Conservation (phyloP, 371 early-diverging fungal species). For the Dinochytrium kinnereticum region DNA sequence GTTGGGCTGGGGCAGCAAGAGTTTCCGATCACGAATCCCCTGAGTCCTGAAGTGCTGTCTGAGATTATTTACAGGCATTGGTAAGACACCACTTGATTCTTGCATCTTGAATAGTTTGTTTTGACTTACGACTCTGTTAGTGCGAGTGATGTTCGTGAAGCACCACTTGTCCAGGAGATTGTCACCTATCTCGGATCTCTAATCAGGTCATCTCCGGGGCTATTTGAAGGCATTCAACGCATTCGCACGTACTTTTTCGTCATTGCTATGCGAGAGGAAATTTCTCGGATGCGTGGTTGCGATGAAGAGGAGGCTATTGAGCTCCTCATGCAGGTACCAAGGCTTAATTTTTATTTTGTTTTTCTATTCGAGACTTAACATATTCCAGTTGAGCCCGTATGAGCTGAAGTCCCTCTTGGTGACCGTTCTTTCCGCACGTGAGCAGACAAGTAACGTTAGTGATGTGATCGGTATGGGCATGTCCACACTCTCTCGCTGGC, state of each 20-base stretch:
- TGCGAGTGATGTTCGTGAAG: slow-evolving; percentile 78
- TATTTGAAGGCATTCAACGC: slow-evolving; percentile 85
- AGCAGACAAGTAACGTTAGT: slow-evolving; percentile 30
- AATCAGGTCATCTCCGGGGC: slow-evolving; percentile 67
- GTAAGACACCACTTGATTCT: slow-evolving; percentile 44
- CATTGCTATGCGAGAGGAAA: slow-evolving; percentile 84
- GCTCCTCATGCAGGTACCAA: slow-evolving; percentile 73
- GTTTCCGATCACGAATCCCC: slow-evolving; percentile 64
- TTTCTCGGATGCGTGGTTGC: slow-evolving; percentile 71
- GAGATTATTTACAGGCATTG: slow-evolving; percentile 66
- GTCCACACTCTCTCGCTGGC: slow-evolving; percentile 27
- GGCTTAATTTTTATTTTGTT: background rate
- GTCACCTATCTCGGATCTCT: slow-evolving; percentile 79
- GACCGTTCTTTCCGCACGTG: slow-evolving; percentile 72
- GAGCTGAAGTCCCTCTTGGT: slow-evolving; percentile 77
- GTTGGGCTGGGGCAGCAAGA: slow-evolving; percentile 76
- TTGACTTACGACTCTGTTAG: slow-evolving; percentile 12
- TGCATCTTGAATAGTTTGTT: background rate
- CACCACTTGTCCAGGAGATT: slow-evolving; percentile 83
- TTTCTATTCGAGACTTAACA: slow-evolving; percentile 11
- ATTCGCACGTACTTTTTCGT: slow-evolving; percentile 82
- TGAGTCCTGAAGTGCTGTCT: slow-evolving; percentile 70
- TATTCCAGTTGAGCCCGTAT: slow-evolving; percentile 62
- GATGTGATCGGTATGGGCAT: slow-evolving; percentile 50
- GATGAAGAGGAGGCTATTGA: slow-evolving; percentile 84